Evolutionary conservation across 148 eudicot genomes (phyloP).

Genomic region (Limonium bicolor): DNA sequence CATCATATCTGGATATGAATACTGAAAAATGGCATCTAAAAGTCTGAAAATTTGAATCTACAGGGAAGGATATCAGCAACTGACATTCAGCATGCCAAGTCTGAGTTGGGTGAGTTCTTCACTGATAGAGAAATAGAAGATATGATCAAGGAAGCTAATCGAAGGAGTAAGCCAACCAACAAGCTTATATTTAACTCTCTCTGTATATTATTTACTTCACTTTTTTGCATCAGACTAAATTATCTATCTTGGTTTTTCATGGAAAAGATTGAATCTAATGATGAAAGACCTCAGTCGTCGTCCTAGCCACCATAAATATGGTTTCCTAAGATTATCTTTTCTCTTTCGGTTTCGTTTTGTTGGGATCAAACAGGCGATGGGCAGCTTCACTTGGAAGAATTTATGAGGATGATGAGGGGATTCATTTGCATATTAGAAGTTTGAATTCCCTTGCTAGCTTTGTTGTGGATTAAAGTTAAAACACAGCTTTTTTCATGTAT

Average conservation of each 20-base stretch:
- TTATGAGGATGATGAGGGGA: slow-evolving; percentile 1
- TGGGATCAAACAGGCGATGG: slow-evolving; percentile 8
- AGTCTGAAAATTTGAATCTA: not conserved
- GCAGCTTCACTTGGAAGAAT: not conserved
- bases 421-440: slow-evolving; percentile 4
- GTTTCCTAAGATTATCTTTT: too few species aligned
- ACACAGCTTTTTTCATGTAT: too few species aligned
- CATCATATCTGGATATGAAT: not conserved
- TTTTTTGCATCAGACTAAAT: too few species aligned
- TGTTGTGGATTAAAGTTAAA: too few species aligned
- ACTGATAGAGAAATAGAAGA: slow-evolving; percentile 1
- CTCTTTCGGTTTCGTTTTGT: too few species aligned
- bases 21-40: not conserved
- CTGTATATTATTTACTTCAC: too few species aligned
- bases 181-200: too few species aligned
- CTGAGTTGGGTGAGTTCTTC: slow-evolving; percentile 6
- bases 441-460: too few species aligned
- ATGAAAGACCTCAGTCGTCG: too few species aligned
- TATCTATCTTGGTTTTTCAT: too few species aligned
- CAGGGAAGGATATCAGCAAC: slow-evolving; percentile 10
- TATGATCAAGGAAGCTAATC: slow-evolving; percentile 7
- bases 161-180: slow-evolving; percentile 3
- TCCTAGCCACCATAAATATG: too few species aligned
- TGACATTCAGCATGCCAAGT: slow-evolving; percentile 2
- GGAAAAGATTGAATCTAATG: too few species aligned